A percentile compares a stretch with the other conserved stretches of the same genome.
Evolutionary conservation across 345 rosid genomes (phyloP).

Genomic region (Brassica rapa): DNA sequence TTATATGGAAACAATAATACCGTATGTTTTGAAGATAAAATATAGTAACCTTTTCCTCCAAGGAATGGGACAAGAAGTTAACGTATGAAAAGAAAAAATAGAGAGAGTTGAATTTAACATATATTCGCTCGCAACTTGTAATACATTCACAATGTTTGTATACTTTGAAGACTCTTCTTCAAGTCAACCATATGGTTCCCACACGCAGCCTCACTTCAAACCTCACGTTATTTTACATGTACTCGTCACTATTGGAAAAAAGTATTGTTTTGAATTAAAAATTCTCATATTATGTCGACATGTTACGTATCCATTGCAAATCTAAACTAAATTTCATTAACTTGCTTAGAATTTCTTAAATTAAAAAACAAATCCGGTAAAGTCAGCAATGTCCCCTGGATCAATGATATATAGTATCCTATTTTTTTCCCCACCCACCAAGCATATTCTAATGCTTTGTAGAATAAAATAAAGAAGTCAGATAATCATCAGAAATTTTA

Average conservation of each 20-base stretch:
- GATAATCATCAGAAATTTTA: not conserved
- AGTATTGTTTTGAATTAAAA: not conserved
- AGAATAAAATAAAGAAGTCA: not conserved
- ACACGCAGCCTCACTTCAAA: conserved; percentile 27
- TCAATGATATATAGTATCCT: not conserved
- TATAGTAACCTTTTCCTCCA: not conserved
- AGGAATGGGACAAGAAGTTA: not conserved
- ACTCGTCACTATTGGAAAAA: conserved; percentile 8
- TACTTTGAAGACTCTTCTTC: conserved; percentile 18
- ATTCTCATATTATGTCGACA: conserved; percentile 13
- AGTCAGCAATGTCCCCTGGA: conserved; percentile 25
- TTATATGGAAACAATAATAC: too few relatives aligned
- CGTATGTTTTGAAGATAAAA: too few relatives aligned
- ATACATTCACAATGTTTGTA: conserved; percentile 14
- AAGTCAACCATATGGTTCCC: not conserved
- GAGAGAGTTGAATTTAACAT: not conserved
- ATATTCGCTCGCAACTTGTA: not conserved
- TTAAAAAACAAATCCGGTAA: not conserved
- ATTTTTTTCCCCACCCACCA: not conserved
- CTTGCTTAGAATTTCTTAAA: not conserved
- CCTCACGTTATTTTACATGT: conserved; percentile 4
- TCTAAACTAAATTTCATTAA: not conserved
- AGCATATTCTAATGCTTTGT: conserved; percentile 7
- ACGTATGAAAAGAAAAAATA: not conserved
- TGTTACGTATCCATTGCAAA: conserved; percentile 7